Conservation (phyloP, 2,329 filamentous ascomycete genomes). For the Cladorrhinum sp. region DNA sequence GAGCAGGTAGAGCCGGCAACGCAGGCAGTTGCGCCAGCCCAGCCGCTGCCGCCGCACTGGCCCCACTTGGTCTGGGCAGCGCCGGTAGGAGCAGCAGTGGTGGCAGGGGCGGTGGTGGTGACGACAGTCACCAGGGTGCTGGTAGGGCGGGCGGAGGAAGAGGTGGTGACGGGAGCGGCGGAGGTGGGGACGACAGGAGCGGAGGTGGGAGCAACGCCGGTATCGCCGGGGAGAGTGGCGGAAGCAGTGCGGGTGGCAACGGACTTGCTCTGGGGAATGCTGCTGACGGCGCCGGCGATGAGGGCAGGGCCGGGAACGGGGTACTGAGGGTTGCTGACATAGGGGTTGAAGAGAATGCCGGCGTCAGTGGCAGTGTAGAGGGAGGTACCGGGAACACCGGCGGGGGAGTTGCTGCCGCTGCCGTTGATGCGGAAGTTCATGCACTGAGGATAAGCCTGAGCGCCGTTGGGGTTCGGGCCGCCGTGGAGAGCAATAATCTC, state of each 20-base stretch:
- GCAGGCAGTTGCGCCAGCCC: constrained; percentile 23
- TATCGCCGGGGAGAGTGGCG: constrained; percentile 20
- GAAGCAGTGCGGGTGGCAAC: constrained; percentile 21
- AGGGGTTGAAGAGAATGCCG: constrained; percentile 30
- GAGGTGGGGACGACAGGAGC: constrained; percentile 9
- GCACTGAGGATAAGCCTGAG: constrained; percentile 47
- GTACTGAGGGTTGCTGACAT: constrained; percentile 22
- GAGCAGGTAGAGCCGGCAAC: constrained; percentile 23
- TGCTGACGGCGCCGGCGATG: constrained; percentile 23
- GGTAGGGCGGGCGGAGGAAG: constrained; percentile 5
- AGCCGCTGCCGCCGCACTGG: constrained; percentile 28
- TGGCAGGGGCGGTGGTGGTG: neutral
- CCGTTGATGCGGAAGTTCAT: constrained; percentile 44
- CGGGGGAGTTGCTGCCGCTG: constrained; percentile 30
- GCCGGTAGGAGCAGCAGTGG: constrained; percentile 16
- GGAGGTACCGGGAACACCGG: constrained; percentile 27
- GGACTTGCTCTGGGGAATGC: constrained; percentile 21
- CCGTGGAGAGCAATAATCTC: constrained; percentile 48
- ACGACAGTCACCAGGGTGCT: constrained; percentile 15
- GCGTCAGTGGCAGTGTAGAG: constrained; percentile 25
- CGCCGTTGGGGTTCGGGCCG: constrained; percentile 39
- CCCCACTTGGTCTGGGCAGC: constrained; percentile 23
- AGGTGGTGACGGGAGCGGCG: constrained; percentile 7
- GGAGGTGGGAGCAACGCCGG: constrained; percentile 9
- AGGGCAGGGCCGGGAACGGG: constrained; percentile 30